Percentiles rank a stretch among this genome's conserved stretches.
Conservation (phyloP, 2,329 filamentous ascomycete genomes). For the Hymenoscyphus repandus region DNA sequence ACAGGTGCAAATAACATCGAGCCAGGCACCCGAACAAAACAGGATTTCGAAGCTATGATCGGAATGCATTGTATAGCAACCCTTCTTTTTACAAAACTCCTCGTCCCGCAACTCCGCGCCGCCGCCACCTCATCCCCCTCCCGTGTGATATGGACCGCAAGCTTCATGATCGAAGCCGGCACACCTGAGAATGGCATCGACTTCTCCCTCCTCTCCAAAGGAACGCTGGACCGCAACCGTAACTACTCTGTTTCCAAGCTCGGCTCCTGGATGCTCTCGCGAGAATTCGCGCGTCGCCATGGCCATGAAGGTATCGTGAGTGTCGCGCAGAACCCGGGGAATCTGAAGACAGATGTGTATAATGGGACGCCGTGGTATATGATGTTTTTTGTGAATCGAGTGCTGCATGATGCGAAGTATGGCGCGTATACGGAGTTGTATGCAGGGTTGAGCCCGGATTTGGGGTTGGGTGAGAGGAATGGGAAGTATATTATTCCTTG, state of each 20-base stretch:
- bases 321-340: slow-evolving; percentile 18
- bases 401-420: slow-evolving; percentile 9
- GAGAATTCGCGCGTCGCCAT: slow-evolving; percentile 9
- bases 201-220: slow-evolving; percentile 12
- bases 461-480: slow-evolving; percentile 7
- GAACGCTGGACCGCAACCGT: not conserved
- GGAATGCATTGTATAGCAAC: slow-evolving; percentile 17
- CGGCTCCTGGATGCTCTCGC: slow-evolving; percentile 11
- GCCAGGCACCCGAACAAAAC: slow-evolving; percentile 2
- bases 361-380: not conserved
- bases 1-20: slow-evolving; percentile 1
- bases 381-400: slow-evolving; percentile 3
- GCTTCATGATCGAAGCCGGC: slow-evolving; percentile 18
- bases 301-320: slow-evolving; percentile 12
- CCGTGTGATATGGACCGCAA: slow-evolving; percentile 29
- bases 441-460: slow-evolving; percentile 12
- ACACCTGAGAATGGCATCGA: slow-evolving; percentile 11
- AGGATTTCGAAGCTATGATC: slow-evolving; percentile 12
- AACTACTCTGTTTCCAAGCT: slow-evolving; percentile 18
- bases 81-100: slow-evolving; percentile 21
- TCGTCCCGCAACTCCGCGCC: slow-evolving; percentile 36
- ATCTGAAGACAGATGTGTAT: slow-evolving; percentile 14
- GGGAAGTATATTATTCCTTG: slow-evolving; percentile 15
- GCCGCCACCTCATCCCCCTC: not conserved
- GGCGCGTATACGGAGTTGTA: slow-evolving; percentile 20